Evolutionary conservation across 805 yeast species (phyloP).

Genomic region (Suhomyces prunicola): DNA sequence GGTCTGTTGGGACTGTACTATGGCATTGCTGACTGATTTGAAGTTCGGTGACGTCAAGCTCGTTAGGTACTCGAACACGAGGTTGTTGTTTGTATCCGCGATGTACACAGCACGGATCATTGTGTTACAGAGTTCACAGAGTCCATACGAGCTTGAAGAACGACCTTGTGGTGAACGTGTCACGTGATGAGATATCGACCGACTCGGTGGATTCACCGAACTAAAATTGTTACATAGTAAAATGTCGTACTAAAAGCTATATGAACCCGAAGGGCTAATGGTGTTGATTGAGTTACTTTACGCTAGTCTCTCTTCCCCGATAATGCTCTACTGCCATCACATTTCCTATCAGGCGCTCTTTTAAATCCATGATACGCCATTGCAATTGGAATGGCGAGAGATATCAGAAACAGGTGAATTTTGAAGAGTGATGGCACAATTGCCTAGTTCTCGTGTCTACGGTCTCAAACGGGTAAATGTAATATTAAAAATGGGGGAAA

Average conservation of each 20-base stretch:
- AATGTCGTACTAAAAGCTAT: too few relatives aligned
- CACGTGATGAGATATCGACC: background rate
- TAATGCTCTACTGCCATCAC: too few relatives aligned
- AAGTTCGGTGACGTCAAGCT: conserved; percentile 31
- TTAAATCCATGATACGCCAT: too few relatives aligned
- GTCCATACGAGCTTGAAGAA: background rate
- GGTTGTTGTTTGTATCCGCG: conserved; percentile 31
- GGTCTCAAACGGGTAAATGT: background rate
- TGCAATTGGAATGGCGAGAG: too few relatives aligned
- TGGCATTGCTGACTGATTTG: conserved; percentile 15
- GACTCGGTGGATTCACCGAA: too few relatives aligned
- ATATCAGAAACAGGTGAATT: too few relatives aligned
- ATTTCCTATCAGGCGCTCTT: too few relatives aligned
- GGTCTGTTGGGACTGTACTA: conserved; percentile 3
- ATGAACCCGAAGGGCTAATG: too few relatives aligned
- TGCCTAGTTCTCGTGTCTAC: background rate
- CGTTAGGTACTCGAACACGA: conserved; percentile 36
- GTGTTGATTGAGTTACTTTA: too few relatives aligned
- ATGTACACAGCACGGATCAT: conserved; percentile 45
- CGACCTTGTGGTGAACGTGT: background rate
- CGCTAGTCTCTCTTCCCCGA: too few relatives aligned
- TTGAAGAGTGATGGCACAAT: too few relatives aligned
- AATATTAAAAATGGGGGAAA: conserved; percentile 1
- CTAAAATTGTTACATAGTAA: too few relatives aligned
- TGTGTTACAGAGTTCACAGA: background rate